A percentile compares a stretch with the other conserved stretches of the same genome.
Conservation (phyloP, 1,284 basidiomycete genomes). For the Sanghuangporus sanghuang region DNA sequence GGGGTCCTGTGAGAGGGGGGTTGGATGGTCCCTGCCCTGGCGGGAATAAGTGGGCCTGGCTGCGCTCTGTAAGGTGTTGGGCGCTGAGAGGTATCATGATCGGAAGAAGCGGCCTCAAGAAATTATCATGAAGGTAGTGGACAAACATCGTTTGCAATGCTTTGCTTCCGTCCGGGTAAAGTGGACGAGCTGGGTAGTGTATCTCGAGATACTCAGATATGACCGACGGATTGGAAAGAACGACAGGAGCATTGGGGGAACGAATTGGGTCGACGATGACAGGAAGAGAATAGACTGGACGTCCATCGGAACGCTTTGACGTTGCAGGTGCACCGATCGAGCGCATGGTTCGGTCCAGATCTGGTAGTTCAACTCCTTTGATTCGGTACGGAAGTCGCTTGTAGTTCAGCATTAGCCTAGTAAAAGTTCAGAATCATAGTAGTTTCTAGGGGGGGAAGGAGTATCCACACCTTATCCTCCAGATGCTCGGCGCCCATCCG, state of each 20-base stretch:
- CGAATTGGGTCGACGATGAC: slow-evolving; percentile 47
- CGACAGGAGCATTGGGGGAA: slow-evolving; percentile 22
- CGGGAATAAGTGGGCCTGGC: slow-evolving; percentile 44
- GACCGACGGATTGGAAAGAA: slow-evolving; percentile 47
- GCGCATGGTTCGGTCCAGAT: slow-evolving; percentile 55
- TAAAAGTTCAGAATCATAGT: background rate
- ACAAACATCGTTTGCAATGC: slow-evolving; percentile 65
- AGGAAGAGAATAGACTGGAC: slow-evolving; percentile 59
- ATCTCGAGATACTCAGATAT: slow-evolving; percentile 71
- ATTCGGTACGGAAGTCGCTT: slow-evolving; percentile 65
- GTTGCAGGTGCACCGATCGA: slow-evolving; percentile 55
- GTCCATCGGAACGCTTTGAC: slow-evolving; percentile 46
- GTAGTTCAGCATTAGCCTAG: slow-evolving; percentile 65
- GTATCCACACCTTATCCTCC: slow-evolving; percentile 41
- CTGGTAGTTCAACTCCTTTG: slow-evolving; percentile 61
- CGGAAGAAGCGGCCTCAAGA: slow-evolving; percentile 59
- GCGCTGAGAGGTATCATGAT: slow-evolving; percentile 68
- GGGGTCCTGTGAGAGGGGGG: slow-evolving; percentile 33
- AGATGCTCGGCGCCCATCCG: slow-evolving; percentile 69
- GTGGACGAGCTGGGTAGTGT: slow-evolving; percentile 59
- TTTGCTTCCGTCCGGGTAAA: slow-evolving; percentile 62
- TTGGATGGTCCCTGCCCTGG: slow-evolving; percentile 18
- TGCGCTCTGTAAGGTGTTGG: slow-evolving; percentile 49
- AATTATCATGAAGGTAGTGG: slow-evolving; percentile 61
- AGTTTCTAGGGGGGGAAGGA: background rate